These are phyloP conservation scores for Aspergillus sp. DNA, from an alignment of 2,329 filamentous ascomycete genomes.

Conservation along the genomic window DNA sequence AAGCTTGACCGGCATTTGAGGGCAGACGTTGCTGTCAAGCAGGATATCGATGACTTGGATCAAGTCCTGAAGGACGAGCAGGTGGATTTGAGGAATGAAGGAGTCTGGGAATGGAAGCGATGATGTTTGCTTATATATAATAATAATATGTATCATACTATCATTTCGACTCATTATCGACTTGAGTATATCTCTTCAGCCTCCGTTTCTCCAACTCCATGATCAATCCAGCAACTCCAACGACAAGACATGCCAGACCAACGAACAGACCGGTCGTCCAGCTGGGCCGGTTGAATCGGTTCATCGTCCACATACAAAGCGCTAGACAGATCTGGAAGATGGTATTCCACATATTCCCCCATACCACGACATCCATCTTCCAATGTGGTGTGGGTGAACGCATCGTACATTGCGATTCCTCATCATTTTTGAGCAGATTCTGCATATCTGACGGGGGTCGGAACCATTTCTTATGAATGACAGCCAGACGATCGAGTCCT, in stretches of 20 bases:
- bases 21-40: too few species aligned
- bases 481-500: not conserved
- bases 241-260: conserved; percentile 63
- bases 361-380: conserved; percentile 77
- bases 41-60: too few species aligned
- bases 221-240: not conserved
- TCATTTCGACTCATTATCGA: too few species aligned
- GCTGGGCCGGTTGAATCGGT: conserved; percentile 66
- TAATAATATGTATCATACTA: too few species aligned
- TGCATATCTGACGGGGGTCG: too few species aligned
- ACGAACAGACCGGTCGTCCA: conserved; percentile 81
- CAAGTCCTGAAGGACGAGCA: too few species aligned
- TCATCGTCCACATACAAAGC: conserved; percentile 78
- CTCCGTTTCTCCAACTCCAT: not conserved
- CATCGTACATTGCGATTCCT: too few species aligned
- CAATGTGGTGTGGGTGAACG: conserved; percentile 58
- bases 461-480: conserved; percentile 49
- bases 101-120: too few species aligned
- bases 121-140: too few species aligned
- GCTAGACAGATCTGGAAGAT: conserved; percentile 69
- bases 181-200: not conserved
- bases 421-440: too few species aligned
- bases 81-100: too few species aligned
- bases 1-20: too few species aligned
- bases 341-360: conserved; percentile 74